Conservation (phyloP, 768 basidiomycete species). For the Hemileccinum impolitum region DNA sequence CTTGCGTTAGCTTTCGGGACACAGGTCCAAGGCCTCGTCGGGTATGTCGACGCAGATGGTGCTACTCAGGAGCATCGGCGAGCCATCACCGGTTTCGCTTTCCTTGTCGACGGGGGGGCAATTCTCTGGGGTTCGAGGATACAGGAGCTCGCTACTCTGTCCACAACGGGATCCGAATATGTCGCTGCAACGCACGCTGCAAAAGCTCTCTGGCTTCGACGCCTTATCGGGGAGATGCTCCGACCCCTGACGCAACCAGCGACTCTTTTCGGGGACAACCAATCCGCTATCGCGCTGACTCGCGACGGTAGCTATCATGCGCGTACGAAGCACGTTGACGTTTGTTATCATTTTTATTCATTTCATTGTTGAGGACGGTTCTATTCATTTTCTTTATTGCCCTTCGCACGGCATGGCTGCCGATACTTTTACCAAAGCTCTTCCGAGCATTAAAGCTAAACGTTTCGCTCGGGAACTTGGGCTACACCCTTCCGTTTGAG, state of each 20-base stretch:
- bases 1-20: not conserved
- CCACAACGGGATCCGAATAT: not conserved
- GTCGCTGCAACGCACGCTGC: not conserved
- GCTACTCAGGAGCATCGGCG: constrained; percentile 2
- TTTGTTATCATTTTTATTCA: too few species aligned
- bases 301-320: not conserved
- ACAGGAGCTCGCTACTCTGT: constrained; percentile 7
- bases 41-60: not conserved
- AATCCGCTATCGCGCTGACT: not conserved
- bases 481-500: too few species aligned
- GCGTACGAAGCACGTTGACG: not conserved
- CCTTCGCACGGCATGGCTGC: too few species aligned
- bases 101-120: constrained; percentile 1
- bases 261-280: not conserved
- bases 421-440: too few species aligned
- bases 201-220: constrained; percentile 1
- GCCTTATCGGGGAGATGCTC: constrained; percentile 3
- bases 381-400: too few species aligned
- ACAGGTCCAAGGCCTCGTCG: not conserved
- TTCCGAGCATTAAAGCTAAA: too few species aligned
- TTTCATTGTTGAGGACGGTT: too few species aligned
- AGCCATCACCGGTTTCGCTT: not conserved
- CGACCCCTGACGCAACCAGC: not conserved
- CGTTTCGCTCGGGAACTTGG: too few species aligned
- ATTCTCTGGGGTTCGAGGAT: constrained; percentile 1